Conservation (phyloP, 306 rosid genomes). For the Vigna unguiculata region DNA sequence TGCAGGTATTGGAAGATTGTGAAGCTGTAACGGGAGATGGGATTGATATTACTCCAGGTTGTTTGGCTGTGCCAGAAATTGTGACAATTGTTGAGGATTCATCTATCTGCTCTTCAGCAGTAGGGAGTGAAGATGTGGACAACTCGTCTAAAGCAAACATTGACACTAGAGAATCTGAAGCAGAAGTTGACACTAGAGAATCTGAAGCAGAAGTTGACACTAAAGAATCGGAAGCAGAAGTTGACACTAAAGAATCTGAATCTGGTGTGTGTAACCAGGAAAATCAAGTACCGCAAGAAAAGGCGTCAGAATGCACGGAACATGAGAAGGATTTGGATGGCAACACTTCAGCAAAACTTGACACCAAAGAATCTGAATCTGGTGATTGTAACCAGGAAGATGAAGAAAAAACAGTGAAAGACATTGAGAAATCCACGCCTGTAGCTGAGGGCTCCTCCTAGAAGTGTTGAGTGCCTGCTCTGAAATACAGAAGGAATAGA, state of each 20-base stretch:
- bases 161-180: conserved; percentile 44
- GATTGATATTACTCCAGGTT: conserved; percentile 26
- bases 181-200: conserved; percentile 35
- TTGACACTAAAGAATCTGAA: conserved; percentile 43
- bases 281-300: conserved; percentile 29
- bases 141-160: conserved; percentile 43
- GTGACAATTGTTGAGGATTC: conserved; percentile 8
- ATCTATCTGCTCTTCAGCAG: conserved; percentile 29
- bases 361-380: conserved; percentile 42
- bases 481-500: conserved; percentile 27
- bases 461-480: conserved; percentile 5
- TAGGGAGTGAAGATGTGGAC: conserved; percentile 43
- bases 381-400: conserved; percentile 17
- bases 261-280: conserved; percentile 32
- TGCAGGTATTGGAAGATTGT: conserved; percentile 29
- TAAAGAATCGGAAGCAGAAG: conserved; percentile 40
- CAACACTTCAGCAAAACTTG: conserved; percentile 27
- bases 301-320: conserved; percentile 36
- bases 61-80: conserved; percentile 37
- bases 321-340: conserved; percentile 38
- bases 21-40: conserved; percentile 36
- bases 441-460: conserved; percentile 25
- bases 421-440: conserved; percentile 22
- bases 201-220: no score
- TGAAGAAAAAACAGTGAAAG: not conserved